A percentile compares a stretch with the other conserved stretches of the same genome.
Evolutionary conservation across 2,329 filamentous ascomycete species (phyloP).

Genomic region (Cercospora sp.): DNA sequence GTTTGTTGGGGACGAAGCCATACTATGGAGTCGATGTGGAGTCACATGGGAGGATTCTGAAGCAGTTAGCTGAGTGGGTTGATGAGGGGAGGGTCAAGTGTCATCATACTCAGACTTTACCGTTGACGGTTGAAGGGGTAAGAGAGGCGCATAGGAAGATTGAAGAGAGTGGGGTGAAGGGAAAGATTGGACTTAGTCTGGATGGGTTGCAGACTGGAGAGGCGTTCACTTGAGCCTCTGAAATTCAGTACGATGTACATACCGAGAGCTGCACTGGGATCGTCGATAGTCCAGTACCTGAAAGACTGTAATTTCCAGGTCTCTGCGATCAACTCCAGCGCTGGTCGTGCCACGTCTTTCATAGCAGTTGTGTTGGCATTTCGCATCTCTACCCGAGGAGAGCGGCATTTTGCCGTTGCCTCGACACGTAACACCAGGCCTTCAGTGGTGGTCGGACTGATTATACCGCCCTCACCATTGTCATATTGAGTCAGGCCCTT

Average conservation of each 20-base stretch:
- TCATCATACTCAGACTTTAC: conserved; percentile 42
- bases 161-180: conserved; percentile 42
- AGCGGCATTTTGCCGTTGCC: background rate
- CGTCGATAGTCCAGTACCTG: background rate
- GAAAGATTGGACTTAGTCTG: conserved; percentile 42
- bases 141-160: conserved; percentile 44
- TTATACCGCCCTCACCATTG: background rate
- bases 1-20: conserved; percentile 21
- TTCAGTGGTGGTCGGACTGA: background rate
- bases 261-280: background rate
- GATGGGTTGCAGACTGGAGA: conserved; percentile 23
- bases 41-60: conserved; percentile 23
- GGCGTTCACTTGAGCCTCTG: background rate
- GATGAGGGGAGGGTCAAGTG: conserved; percentile 43
- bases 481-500: background rate
- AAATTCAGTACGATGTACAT: background rate
- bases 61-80: conserved; percentile 37
- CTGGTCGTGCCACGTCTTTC: background rate
- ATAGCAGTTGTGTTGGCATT: background rate
- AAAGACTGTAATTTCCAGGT: background rate
- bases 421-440: background rate
- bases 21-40: conserved; percentile 21
- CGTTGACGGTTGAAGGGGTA: conserved; percentile 42
- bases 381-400: background rate
- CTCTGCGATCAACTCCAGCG: background rate